These are phyloP conservation scores for Aphelidium insulamus DNA, from an alignment of 371 early-diverging fungal species.

Conservation along the genomic window DNA sequence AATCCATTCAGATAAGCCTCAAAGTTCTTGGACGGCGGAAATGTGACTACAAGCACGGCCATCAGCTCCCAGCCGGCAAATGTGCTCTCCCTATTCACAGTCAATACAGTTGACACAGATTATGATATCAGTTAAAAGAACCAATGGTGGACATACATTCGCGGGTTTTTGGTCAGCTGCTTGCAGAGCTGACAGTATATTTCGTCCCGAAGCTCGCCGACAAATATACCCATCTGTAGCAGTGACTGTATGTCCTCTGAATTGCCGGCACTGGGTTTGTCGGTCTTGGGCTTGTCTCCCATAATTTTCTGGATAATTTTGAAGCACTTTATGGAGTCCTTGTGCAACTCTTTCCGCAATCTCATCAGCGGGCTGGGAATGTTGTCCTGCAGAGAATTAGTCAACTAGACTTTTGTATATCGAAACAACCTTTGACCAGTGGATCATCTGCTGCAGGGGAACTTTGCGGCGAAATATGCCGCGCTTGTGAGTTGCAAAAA, in stretches of 20 bases:
- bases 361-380: conserved; percentile 55
- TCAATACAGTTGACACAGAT: too few species aligned
- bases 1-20: conserved; percentile 61
- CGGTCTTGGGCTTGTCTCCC: conserved; percentile 34
- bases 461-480: conserved; percentile 65
- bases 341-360: conserved; percentile 45
- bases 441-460: conserved; percentile 65
- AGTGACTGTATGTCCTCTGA: conserved; percentile 44
- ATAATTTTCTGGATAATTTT: conserved; percentile 59
- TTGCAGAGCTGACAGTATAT: conserved; percentile 84
- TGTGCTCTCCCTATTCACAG: conserved; percentile 24
- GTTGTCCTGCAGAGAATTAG: conserved; percentile 23
- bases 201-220: conserved; percentile 68
- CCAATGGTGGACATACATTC: conserved; percentile 15
- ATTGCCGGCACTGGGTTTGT: conserved; percentile 9
- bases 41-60: conserved; percentile 50
- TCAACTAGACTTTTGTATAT: not conserved
- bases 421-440: conserved; percentile 35
- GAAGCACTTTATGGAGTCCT: conserved; percentile 69
- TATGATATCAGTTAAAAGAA: too few species aligned
- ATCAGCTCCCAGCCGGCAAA: conserved; percentile 71
- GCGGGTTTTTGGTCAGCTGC: conserved; percentile 63
- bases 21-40: conserved; percentile 77
- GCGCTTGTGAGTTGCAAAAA: conserved; percentile 69
- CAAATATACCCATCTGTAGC: conserved; percentile 45